Conservation (phyloP, 2,329 filamentous ascomycete genomes). For the Rasamsonia emersonii region DNA sequence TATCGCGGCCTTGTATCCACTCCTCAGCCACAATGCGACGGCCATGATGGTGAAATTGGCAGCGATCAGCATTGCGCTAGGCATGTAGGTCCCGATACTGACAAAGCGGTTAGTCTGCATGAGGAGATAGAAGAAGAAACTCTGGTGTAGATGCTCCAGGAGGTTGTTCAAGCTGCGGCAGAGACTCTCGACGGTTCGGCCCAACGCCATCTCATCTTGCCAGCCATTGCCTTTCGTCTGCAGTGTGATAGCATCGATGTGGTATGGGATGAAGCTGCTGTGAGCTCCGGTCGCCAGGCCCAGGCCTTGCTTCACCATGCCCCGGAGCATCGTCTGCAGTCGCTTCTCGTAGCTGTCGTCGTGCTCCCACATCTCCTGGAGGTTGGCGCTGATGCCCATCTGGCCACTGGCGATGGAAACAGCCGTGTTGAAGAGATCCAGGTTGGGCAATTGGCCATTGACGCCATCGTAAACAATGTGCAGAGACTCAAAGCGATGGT, state of each 20-base stretch:
- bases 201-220: slow-evolving; percentile 97
- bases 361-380: slow-evolving; percentile 80
- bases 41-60: slow-evolving; percentile 94
- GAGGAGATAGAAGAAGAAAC: slow-evolving; percentile 97
- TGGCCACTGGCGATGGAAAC: slow-evolving; percentile 80
- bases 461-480: slow-evolving; percentile 92
- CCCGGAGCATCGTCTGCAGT: slow-evolving; percentile 77
- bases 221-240: slow-evolving; percentile 84
- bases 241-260: slow-evolving; percentile 90
- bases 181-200: slow-evolving; percentile 77
- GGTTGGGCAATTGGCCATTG: slow-evolving; percentile 89
- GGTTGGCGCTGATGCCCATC: slow-evolving; percentile 75
- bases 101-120: slow-evolving; percentile 90
- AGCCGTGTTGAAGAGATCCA: slow-evolving; percentile 92
- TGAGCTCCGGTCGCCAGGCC: slow-evolving; percentile 86
- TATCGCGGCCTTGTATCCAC: slow-evolving; percentile 48
- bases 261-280: slow-evolving; percentile 94
- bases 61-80: slow-evolving; percentile 93
- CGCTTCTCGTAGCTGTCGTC: slow-evolving; percentile 70
- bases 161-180: slow-evolving; percentile 94
- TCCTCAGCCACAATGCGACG: slow-evolving; percentile 87
- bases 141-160: slow-evolving; percentile 93
- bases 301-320: slow-evolving; percentile 85
- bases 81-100: slow-evolving; percentile 94
- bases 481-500: slow-evolving; percentile 74